Evolutionary conservation across 2,329 filamentous ascomycete genomes (phyloP).

Genomic region (Lachnellula hyalina): DNA sequence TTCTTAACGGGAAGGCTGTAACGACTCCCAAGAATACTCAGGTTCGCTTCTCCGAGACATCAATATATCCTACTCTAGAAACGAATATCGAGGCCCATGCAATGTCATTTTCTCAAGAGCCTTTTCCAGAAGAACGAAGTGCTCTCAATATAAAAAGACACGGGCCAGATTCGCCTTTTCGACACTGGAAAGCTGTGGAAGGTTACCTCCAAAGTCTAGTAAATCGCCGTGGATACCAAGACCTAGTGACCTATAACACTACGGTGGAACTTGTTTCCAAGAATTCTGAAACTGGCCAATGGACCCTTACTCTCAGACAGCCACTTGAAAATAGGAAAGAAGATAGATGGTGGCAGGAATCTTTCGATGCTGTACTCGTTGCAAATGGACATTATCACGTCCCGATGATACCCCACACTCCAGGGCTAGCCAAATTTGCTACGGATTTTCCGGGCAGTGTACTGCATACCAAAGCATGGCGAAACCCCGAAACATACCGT

Average conservation of each 20-base stretch:
- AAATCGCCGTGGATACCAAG: slow-evolving; percentile 47
- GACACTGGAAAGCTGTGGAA: slow-evolving; percentile 53
- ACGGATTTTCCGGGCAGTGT: slow-evolving; percentile 47
- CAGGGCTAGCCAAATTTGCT: slow-evolving; percentile 54
- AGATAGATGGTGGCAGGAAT: slow-evolving; percentile 59
- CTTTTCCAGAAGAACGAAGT: slow-evolving; percentile 42
- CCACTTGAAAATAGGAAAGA: slow-evolving; percentile 31
- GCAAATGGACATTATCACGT: slow-evolving; percentile 64
- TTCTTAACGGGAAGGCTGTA: slow-evolving; percentile 36
- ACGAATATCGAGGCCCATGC: slow-evolving; percentile 55
- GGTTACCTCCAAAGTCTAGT: slow-evolving; percentile 50
- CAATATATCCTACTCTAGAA: slow-evolving; percentile 58
- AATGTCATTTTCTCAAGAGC: slow-evolving; percentile 57
- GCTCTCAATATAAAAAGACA: slow-evolving; percentile 42
- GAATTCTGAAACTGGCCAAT: slow-evolving; percentile 38
- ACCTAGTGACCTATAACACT: slow-evolving; percentile 50
- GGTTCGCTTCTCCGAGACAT: slow-evolving; percentile 51
- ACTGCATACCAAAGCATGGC: slow-evolving; percentile 69
- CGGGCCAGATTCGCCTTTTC: slow-evolving; percentile 54
- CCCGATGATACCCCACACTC: slow-evolving; percentile 55
- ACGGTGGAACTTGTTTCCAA: slow-evolving; percentile 56
- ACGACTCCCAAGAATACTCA: slow-evolving; percentile 37
- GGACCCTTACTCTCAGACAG: slow-evolving; percentile 48
- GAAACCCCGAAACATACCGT: slow-evolving; percentile 53
- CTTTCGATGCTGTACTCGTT: slow-evolving; percentile 62